phyloP scores from a whole-genome alignment of 768 basidiomycete species.

The Boletus patriciae region DNA sequence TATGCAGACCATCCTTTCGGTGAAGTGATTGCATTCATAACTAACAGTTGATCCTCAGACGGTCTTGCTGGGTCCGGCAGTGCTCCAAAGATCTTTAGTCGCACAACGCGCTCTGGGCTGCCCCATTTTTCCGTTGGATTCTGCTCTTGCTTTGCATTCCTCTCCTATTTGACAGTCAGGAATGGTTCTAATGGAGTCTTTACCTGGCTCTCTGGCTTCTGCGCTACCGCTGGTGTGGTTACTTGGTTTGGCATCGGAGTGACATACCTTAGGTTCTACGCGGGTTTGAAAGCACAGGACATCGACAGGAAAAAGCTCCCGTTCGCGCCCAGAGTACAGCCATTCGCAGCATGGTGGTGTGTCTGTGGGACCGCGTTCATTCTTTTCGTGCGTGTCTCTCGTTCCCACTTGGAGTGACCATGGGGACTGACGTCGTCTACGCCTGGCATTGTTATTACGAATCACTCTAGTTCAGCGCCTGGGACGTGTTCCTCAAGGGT shows the following conservation, averaged over 20 bases:
- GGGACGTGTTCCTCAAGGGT: slow-evolving; percentile 41
- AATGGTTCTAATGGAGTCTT: slow-evolving; percentile 41
- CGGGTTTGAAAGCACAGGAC: slow-evolving; percentile 50
- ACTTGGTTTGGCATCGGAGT: slow-evolving; percentile 47
- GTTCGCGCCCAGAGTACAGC: slow-evolving; percentile 42
- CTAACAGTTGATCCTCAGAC: slow-evolving; percentile 39
- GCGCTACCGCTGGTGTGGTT: slow-evolving; percentile 41
- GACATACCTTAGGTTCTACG: slow-evolving; percentile 48
- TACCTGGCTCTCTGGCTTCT: slow-evolving; percentile 41
- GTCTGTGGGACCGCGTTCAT: slow-evolving; percentile 28
- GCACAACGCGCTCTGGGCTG: slow-evolving; percentile 40
- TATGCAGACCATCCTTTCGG: not conserved
- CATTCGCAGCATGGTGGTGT: slow-evolving; percentile 42
- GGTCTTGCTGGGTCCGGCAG: slow-evolving; percentile 53
- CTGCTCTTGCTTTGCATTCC: slow-evolving; percentile 34
- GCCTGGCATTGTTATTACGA: not conserved
- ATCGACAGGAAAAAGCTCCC: slow-evolving; percentile 49
- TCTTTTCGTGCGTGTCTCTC: slow-evolving; percentile 37
- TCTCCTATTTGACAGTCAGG: slow-evolving; percentile 44
- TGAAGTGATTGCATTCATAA: not conserved
- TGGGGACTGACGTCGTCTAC: not conserved
- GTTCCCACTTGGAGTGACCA: not conserved
- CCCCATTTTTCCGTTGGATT: slow-evolving; percentile 43
- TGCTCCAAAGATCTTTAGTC: slow-evolving; percentile 52
- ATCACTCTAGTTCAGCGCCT: slow-evolving; percentile 38